Evolutionary conservation across 139 green algal species (phyloP), one percentile per base, ranked within the genome.

Genomic region (Chlorella sp.): DNA sequence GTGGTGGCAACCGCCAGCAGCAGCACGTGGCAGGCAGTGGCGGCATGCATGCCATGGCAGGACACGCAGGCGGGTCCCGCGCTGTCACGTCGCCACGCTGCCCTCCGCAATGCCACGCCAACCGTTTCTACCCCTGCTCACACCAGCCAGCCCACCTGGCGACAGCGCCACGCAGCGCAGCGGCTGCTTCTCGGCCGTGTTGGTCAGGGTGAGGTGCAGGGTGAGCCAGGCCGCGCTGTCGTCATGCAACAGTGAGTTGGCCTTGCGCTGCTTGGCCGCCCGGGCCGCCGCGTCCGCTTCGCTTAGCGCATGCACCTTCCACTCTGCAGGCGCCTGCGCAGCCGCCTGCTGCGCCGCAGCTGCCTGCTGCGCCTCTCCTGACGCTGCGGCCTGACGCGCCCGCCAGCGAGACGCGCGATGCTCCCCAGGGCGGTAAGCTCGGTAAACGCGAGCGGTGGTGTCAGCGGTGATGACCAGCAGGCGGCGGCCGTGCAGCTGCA

Each of bases 381-480:
- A 46, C 32, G 30, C 46, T 22, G 38, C 58, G 41, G 62, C 64
- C 13, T 41, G 28, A 16, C 40, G 78, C 22, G 41, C 34, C 41
- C 17, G 43, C 60, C 16, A 14, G 24, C 46, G 46, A 28, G 41
- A 46, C n/a, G 24, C 19, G 30, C 48, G n/a, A n/a, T 34, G 64
- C 43, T 28, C 43, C 1, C 82, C 72, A 9, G 54, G 41, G 82
- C 40, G 56, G 43, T 79, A 51, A 64, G 94, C 56, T 22, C 95
- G 89, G 58, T 88, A 93, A 82, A 95, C 43, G 3, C 92, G 89
- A 13, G 98, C 85, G 7, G 83, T 75, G 11, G 89, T 88, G 90
- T 98, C 95, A 6, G 85, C 83, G 86, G 93, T 96, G 79, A 89
- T 94, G 41, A 87, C 87, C 40, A 98, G 87, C 80, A 98, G 87